Percentiles rank a stretch among this genome's conserved stretches.
These are phyloP conservation scores for Solanum pennellii DNA, from an alignment of 257 asterid genomes.

Conservation along the genomic window DNA sequence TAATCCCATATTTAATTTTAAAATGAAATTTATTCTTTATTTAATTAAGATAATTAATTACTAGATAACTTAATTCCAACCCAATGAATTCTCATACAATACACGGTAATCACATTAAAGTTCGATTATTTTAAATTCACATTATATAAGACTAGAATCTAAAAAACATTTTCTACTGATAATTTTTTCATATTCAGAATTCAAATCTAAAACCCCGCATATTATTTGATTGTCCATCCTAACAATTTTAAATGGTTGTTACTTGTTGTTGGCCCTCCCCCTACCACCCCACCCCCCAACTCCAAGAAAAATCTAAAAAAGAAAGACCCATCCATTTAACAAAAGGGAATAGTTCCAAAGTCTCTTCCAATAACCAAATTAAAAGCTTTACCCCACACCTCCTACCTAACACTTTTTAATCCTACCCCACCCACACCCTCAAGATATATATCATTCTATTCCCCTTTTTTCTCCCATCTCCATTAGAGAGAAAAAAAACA, in stretches of 20 bases:
- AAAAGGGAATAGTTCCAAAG: constrained; percentile 9
- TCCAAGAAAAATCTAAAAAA: not conserved
- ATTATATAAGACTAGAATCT: too few relatives aligned
- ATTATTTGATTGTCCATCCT: not conserved
- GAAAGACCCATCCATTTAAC: constrained; percentile 7
- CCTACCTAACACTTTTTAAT: not conserved
- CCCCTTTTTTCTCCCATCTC: not conserved
- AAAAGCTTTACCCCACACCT: not conserved
- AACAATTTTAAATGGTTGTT: not conserved
- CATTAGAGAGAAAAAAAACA: not conserved
- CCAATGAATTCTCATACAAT: fast-evolving
- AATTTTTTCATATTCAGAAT: too few relatives aligned
- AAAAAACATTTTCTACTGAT: too few relatives aligned
- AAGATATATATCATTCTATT: not conserved
- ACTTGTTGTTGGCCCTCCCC: not conserved
- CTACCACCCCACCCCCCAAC: not conserved
- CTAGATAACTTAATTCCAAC: not conserved
- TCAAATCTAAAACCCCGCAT: too few relatives aligned
- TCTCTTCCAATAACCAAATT: constrained; percentile 1
- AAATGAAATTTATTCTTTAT: not conserved
- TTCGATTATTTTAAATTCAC: too few relatives aligned
- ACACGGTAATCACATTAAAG: fast-evolving
- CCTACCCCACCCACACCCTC: not conserved
- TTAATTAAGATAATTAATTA: too few relatives aligned
- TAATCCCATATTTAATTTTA: too few relatives aligned